phyloP scores from a whole-genome alignment of 495 filamentous ascomycete genomes.

The Penicillium tannophilum region DNA sequence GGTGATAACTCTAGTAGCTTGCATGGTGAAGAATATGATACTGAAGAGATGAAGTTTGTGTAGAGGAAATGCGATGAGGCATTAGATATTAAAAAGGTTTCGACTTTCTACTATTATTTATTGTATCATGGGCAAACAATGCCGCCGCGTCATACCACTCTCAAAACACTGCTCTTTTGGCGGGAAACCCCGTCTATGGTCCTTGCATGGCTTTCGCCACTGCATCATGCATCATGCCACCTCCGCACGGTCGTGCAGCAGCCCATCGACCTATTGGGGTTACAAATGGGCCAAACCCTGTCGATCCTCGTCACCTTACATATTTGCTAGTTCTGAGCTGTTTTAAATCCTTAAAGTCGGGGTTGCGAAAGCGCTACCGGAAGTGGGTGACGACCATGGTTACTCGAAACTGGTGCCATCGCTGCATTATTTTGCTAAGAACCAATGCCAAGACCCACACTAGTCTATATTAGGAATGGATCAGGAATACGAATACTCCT shows the following conservation, averaged over 20 bases:
- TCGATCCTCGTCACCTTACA: not conserved
- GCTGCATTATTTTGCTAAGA: too few relatives aligned
- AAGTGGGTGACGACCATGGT: too few relatives aligned
- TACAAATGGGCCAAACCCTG: not conserved
- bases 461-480: too few relatives aligned
- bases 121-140: not conserved
- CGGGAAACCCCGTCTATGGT: conserved; percentile 3
- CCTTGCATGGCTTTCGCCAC: conserved; percentile 8
- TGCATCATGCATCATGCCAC: conserved; percentile 18
- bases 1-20: conserved; percentile 18
- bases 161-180: not conserved
- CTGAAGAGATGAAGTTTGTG: not conserved
- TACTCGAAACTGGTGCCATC: too few relatives aligned
- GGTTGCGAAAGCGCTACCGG: not conserved
- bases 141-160: conserved; percentile 9
- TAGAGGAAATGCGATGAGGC: not conserved
- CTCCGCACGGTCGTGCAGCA: not conserved
- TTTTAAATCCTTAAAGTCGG: not conserved
- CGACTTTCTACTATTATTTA: not conserved
- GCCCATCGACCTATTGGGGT: not conserved
- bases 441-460: too few relatives aligned
- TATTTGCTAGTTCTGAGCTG: not conserved
- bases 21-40: conserved; percentile 9
- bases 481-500: too few relatives aligned
- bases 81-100: not conserved